Conservation (phyloP, 163 green algal genomes). For the Coccomyxa subellipsoidea region DNA sequence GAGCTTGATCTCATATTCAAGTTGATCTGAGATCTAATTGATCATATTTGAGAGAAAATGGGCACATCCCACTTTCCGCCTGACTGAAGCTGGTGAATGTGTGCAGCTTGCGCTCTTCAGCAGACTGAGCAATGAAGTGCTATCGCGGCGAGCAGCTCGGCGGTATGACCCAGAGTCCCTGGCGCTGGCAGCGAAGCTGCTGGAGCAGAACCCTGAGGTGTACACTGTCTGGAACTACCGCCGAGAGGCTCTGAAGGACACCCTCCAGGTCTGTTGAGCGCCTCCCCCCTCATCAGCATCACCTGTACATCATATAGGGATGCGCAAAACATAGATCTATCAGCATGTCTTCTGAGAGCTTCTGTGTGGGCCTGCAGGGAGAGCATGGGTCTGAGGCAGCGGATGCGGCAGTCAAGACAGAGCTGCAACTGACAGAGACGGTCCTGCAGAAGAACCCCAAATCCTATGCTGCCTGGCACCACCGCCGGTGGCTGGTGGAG, state of each 20-base stretch:
- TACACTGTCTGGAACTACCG: slow-evolving; percentile 93
- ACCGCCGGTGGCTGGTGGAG: slow-evolving; percentile 77
- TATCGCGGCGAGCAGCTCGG: not conserved
- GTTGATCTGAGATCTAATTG: not conserved
- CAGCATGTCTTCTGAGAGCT: not conserved
- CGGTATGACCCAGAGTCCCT: slow-evolving; percentile 31
- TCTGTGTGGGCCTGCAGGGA: slow-evolving; percentile 10
- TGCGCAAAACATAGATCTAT: slow-evolving; percentile 26
- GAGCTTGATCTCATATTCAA: too few species aligned
- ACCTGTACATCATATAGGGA: too few species aligned
- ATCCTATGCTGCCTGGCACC: slow-evolving; percentile 90
- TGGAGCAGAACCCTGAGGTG: slow-evolving; percentile 83
- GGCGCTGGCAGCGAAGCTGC: slow-evolving; percentile 45
- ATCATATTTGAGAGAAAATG: not conserved
- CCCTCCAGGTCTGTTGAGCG: slow-evolving; percentile 48
- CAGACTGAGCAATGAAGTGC: not conserved
- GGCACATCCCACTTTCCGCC: not conserved
- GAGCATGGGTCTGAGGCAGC: slow-evolving; percentile 13
- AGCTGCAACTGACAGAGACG: slow-evolving; percentile 70
- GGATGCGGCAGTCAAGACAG: slow-evolving; percentile 26
- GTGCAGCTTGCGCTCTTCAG: slow-evolving; percentile 8
- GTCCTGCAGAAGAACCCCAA: slow-evolving; percentile 84
- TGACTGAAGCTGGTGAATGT: not conserved
- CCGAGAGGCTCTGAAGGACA: slow-evolving; percentile 51
- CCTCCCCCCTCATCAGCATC: too few species aligned